phyloP scores from a whole-genome alignment of 2,329 filamentous ascomycete genomes.

The Nigrospora oryzae region DNA sequence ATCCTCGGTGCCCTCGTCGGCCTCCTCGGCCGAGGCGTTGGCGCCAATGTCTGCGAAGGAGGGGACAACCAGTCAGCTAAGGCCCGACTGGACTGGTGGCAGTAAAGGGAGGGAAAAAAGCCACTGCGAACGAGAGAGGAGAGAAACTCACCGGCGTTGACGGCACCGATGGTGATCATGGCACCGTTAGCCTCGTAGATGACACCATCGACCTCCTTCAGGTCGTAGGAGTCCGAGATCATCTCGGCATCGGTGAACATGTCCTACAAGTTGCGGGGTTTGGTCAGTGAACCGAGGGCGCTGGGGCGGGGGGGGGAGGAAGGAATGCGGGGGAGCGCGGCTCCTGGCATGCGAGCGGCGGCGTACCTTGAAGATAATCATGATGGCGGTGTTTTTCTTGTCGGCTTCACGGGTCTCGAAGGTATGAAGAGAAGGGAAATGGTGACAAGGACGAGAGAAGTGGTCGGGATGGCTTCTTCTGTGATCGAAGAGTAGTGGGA shows the following conservation, averaged over 20 bases:
- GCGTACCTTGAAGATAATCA: slow-evolving; percentile 1
- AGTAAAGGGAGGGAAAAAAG: neutral
- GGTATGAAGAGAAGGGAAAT: neutral
- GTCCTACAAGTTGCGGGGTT: slow-evolving; percentile 51
- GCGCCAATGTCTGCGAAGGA: slow-evolving; percentile 66
- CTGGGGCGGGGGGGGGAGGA: neutral
- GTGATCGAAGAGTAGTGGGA: neutral
- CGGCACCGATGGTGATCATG: slow-evolving; percentile 74
- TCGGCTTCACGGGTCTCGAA: neutral
- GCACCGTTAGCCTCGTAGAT: slow-evolving; percentile 87
- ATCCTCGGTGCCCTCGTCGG: slow-evolving; percentile 68
- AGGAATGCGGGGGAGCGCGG: neutral
- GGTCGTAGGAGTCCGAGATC: slow-evolving; percentile 87
- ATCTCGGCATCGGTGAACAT: slow-evolving; percentile 75
- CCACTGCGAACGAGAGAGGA: neutral
- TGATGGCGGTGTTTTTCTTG: neutral
- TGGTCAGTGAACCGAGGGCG: neutral
- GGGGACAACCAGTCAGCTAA: neutral
- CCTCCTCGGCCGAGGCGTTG: slow-evolving; percentile 94
- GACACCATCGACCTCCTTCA: slow-evolving; percentile 71
- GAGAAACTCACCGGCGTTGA: slow-evolving; percentile 58
- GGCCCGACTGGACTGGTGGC: slow-evolving; percentile 1
- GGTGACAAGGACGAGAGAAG: neutral
- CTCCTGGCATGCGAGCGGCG: neutral
- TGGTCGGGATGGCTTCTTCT: slow-evolving; percentile 1